phyloP scores from a whole-genome alignment of 129 eudicot species.

The Escallonia herrerae region DNA sequence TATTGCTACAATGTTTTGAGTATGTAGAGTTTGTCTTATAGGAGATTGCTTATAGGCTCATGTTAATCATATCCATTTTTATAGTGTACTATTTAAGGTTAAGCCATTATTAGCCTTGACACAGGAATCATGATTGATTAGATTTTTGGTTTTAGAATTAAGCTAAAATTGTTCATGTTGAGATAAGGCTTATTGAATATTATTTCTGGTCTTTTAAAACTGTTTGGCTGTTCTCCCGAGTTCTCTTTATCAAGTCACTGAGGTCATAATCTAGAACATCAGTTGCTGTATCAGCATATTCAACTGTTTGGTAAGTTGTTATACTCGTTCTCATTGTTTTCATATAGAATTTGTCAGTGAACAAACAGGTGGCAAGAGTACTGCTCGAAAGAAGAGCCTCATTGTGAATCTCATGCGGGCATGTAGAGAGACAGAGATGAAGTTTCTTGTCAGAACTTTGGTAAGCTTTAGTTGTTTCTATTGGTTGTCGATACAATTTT shows the following conservation, averaged over 20 bases:
- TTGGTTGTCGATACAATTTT: neutral
- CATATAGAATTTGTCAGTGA: constrained; percentile 52
- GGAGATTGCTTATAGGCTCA: no score
- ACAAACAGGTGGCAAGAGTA: constrained; percentile 88
- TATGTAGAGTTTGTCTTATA: no score
- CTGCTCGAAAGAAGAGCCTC: constrained; percentile 59
- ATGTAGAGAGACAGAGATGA: constrained; percentile 94
- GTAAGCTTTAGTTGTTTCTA: constrained; percentile 29
- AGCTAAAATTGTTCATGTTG: no score
- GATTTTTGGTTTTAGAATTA: neutral
- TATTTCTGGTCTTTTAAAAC: no score
- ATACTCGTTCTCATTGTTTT: constrained; percentile 15
- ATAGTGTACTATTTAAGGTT: no score
- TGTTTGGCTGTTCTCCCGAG: no score
- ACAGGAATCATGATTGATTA: neutral
- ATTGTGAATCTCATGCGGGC: constrained; percentile 84
- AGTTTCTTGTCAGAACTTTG: constrained; percentile 90
- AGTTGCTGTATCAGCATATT: constrained; percentile 8
- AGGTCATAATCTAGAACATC: neutral
- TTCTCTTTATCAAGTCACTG: neutral
- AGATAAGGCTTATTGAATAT: no score
- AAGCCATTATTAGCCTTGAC: neutral
- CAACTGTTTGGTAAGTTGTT: neutral
- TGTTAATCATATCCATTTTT: no score
- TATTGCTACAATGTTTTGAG: no score